Evolutionary conservation across 768 basidiomycete species (phyloP), one percentile per base, ranked within the genome.

Genomic region (Podaxis carcinomalis): DNA sequence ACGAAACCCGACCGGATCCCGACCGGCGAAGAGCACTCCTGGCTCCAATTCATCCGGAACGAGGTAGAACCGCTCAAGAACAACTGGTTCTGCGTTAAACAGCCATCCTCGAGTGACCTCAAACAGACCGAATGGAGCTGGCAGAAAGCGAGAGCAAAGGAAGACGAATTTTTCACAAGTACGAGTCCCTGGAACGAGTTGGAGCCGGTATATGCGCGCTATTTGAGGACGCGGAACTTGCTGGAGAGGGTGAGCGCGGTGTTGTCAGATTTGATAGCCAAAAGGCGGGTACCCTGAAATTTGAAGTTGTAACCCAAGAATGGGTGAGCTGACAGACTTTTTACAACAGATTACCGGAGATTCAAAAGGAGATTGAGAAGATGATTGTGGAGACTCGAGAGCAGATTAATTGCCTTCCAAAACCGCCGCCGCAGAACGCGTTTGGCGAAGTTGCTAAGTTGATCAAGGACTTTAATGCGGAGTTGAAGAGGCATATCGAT

Each of bases 1-100:
- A 92, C 89, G 0, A 91, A 92, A 63, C 87, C 88, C 0, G 89
- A 89, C 64, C 82, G 86, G 6, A 88, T 86, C 59, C 81, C 81
- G 0, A 53, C 68, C 1, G 85, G 83, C 0, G 83, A 86, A 35
- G 83, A 85, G 56, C 69, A 69, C 0, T 70, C 65, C 1, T 91
- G 89, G 90, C 60, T 89, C 1, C 70, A 70, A 0, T 80, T 83
- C 62, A 82, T 89, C 37, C 72, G 79, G 5, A 83, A 85, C 62
- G 84, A 86, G 28, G 76, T 73, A 5, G 77, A 83, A 60, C 63
- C 76, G 0, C 75, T 86, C 1, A 74, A 77, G 3, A 82, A 86
- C 56, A 81, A 81, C 19, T 88, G 86, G 86, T 83, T 74, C 65
- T 83, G 81, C 60, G 81, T 84, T 37, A 83, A 83, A 63, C 83